Evolutionary conservation across 768 basidiomycete species (phyloP), one percentile per base, ranked within the genome.

Genomic region (Coprinopsis strossmayeri): DNA sequence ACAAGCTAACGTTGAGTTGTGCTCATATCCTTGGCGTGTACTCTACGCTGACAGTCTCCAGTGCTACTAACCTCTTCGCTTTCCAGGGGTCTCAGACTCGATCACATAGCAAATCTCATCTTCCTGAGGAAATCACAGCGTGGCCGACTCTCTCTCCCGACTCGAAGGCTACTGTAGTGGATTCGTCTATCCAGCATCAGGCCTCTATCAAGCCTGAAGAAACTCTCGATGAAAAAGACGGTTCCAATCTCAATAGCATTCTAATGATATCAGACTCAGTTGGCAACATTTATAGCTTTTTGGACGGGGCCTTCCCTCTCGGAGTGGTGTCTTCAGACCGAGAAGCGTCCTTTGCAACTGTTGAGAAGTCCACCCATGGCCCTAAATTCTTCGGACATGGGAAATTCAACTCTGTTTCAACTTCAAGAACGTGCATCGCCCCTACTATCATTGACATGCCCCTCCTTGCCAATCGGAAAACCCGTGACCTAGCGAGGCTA

Each of bases 31-130:
- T 39, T 48, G 49, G 32, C 11, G 26, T 42, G 28, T 45, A n/a
- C n/a, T n/a, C n/a, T 42, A 49, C 35, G 53, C 62, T 61, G 28
- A 59, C 37, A 20, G 23, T 45, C 12, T 42, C 18, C 38, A 91
- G 89, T 49, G 82, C 84, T 5, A 82, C 82, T 47, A 84, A 90
- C 65, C 65, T 91, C 34, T 91, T 91, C 61, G 83, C 86, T 34
- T 89, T 90, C 59, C 84, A 88, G 65, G 81, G 80, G 32, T 77
- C 79, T 9, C 78, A 81, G 48, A 78, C 76, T 12, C 76, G 72
- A 38, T 53, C 70, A 26, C 61, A 61, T 23, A 63, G 66, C 35
- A 73, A 73, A 55, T 62, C 70, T 20, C 63, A 68, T 4, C 61
- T 77, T 17, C 87, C 87, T n/a, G 65, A 72, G 37, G 64, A 79